A percentile compares a stretch with the other conserved stretches of the same genome.
Conservation (phyloP, 176 grass and related monocot genomes). For the Zea luxurians region DNA sequence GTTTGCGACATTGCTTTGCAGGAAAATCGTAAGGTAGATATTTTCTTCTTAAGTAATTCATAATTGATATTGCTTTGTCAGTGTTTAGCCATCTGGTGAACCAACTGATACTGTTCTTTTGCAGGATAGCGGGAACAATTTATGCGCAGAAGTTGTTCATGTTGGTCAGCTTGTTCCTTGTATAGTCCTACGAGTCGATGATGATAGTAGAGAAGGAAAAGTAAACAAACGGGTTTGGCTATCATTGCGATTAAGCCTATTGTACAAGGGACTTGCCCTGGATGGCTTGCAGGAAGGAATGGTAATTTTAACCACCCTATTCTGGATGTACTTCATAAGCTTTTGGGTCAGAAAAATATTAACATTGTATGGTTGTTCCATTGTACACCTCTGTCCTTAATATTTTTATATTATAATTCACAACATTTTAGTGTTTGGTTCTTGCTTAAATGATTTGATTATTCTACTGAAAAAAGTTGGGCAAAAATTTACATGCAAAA, state of each 20-base stretch:
- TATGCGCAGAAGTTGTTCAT: constrained; percentile 67
- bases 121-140: constrained; percentile 63
- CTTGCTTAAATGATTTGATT: background rate
- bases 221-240: constrained; percentile 76
- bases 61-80: constrained; percentile 25
- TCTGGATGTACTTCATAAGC: constrained; percentile 4
- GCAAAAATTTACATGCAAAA: background rate
- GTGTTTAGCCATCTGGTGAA: constrained; percentile 12
- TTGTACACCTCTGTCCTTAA: constrained; percentile 13
- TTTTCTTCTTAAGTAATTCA: background rate
- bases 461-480: background rate
- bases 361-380: background rate
- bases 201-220: constrained; percentile 92
- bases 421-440: background rate
- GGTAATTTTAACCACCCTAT: constrained; percentile 47
- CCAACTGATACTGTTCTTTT: constrained; percentile 33
- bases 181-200: constrained; percentile 71
- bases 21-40: constrained; percentile 47
- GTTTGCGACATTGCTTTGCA: constrained; percentile 50
- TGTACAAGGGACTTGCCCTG: constrained; percentile 83
- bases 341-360: constrained; percentile 15
- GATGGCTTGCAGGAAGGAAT: constrained; percentile 95
- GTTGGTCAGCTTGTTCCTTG: constrained; percentile 85
- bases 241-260: constrained; percentile 70
- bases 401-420: constrained; percentile 19